These are phyloP conservation scores for Spirogloea muscicola DNA, from an alignment of 139 green algal species.

Conservation along the genomic window DNA sequence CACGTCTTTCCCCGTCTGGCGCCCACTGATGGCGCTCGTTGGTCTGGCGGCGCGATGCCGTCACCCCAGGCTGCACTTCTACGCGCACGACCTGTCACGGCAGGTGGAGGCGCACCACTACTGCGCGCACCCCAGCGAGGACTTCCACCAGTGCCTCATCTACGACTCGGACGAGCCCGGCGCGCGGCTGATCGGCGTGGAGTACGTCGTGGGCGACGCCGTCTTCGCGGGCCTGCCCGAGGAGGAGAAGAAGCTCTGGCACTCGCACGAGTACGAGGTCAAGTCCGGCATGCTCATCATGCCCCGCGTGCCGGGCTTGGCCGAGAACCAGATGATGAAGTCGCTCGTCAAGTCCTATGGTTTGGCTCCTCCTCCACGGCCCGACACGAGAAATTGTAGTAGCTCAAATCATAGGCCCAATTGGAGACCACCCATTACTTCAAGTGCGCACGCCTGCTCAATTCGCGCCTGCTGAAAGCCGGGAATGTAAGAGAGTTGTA, in stretches of 20 bases:
- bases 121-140: conserved; percentile 3
- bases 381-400: no score
- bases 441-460: no score
- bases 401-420: no score
- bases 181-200: conserved; percentile 13
- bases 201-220: conserved; percentile 12
- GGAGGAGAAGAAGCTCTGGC: conserved; percentile 34
- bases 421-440: no score
- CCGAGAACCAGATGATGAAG: background rate
- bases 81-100: background rate
- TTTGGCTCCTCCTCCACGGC: no score
- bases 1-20: no score
- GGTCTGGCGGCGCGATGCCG: no score
- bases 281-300: background rate
- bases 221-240: conserved; percentile 3
- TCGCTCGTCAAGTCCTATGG: conserved; percentile 4
- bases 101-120: conserved; percentile 21
- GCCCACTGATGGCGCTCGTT: no score
- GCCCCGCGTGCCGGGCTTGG: background rate
- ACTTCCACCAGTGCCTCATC: conserved; percentile 21
- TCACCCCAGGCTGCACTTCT: conserved; percentile 4
- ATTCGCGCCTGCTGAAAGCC: no score
- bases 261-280: conserved; percentile 20
- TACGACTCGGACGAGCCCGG: conserved; percentile 13
- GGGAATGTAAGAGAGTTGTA: no score